phyloP scores from a whole-genome alignment of 208 protist species.

The Trypanosomatidae sp. region DNA sequence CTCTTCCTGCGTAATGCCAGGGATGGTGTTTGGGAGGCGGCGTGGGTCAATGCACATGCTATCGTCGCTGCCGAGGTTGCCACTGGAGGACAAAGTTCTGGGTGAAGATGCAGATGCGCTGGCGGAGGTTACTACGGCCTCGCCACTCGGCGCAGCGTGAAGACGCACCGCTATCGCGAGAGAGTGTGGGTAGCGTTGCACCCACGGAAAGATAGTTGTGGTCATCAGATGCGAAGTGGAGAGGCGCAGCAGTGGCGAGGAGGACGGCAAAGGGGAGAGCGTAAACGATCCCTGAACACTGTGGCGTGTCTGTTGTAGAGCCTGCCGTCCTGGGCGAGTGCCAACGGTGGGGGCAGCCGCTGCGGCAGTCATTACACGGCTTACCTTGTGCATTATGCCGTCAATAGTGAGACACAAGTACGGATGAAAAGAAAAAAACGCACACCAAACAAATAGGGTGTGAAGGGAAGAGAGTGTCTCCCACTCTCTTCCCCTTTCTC shows the following conservation, averaged over 20 bases:
- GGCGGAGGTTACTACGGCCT: background rate
- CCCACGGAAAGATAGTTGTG: background rate
- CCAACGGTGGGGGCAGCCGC: background rate
- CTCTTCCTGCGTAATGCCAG: constrained; percentile 70
- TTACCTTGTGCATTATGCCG: background rate
- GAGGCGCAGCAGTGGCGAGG: background rate
- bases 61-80: background rate
- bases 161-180: background rate
- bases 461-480: background rate
- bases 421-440: background rate
- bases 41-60: constrained; percentile 41
- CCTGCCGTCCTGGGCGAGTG: background rate
- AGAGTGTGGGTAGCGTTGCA: background rate
- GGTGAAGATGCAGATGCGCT: background rate
- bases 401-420: background rate
- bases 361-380: background rate
- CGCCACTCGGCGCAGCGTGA: background rate
- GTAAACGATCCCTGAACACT: background rate
- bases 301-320: background rate
- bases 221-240: background rate
- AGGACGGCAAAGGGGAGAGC: background rate
- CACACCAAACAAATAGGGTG: background rate
- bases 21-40: constrained; percentile 67
- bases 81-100: background rate
- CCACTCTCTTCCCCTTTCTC: background rate